phyloP scores from a whole-genome alignment of 2,329 filamentous ascomycete species.

The Fusarium tjaetaba region DNA sequence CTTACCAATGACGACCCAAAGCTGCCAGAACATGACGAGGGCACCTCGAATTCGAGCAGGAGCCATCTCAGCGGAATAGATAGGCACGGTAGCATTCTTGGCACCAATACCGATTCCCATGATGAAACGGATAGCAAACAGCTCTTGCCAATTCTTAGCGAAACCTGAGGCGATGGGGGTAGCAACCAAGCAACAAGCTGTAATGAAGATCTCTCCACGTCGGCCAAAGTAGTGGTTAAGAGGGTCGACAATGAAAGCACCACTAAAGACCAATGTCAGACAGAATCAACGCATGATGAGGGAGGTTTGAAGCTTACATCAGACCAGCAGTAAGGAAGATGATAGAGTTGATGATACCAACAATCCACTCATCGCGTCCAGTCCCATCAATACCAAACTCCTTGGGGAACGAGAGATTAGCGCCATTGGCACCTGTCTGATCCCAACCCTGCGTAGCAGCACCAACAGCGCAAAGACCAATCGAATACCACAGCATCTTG shows the following conservation, averaged over 20 bases:
- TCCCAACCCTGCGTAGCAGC: slow-evolving; percentile 76
- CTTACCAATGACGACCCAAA: slow-evolving; percentile 68
- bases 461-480: slow-evolving; percentile 72
- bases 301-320: neutral
- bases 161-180: slow-evolving; percentile 72
- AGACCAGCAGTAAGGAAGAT: slow-evolving; percentile 48
- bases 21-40: slow-evolving; percentile 83
- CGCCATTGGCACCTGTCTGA: slow-evolving; percentile 69
- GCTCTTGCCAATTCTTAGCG: slow-evolving; percentile 72
- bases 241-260: slow-evolving; percentile 63
- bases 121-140: slow-evolving; percentile 72
- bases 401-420: slow-evolving; percentile 68
- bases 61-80: slow-evolving; percentile 79
- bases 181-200: slow-evolving; percentile 76
- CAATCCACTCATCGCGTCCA: slow-evolving; percentile 54
- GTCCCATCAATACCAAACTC: slow-evolving; percentile 51
- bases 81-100: slow-evolving; percentile 73
- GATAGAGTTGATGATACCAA: slow-evolving; percentile 71
- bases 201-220: slow-evolving; percentile 73
- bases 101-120: slow-evolving; percentile 76
- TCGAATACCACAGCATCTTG: slow-evolving; percentile 70
- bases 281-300: fast-evolving
- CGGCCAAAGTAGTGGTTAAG: slow-evolving; percentile 60
- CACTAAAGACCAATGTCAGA: neutral
- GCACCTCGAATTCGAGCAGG: slow-evolving; percentile 76